Conservation (phyloP, 345 rosid species). For the Citrus sinensis region DVS_A1.0 CM039163.1:8218501-8219000, state of each 20-base stretch:
- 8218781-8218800: neutral
- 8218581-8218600: neutral
- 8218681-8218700: neutral
- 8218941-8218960: too few relatives aligned
- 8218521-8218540: slow-evolving; percentile 41
- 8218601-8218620: neutral
- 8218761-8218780: neutral
- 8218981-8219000: too few relatives aligned
- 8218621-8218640: neutral
- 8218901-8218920: neutral
- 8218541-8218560: slow-evolving; percentile 50
- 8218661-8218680: neutral
- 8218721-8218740: neutral
- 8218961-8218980: too few relatives aligned
- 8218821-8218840: too few relatives aligned
- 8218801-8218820: neutral
- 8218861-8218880: neutral
- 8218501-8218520: slow-evolving; percentile 62
- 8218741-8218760: neutral
- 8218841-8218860: neutral
- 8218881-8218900: neutral
- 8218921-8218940: neutral
- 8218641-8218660: slow-evolving; percentile 2
- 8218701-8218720: neutral
- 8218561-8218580: slow-evolving; percentile 7